Percentiles rank a stretch among this genome's conserved stretches.
Conservation (phyloP, 169 alveolate species). For the Theileria luwenshuni region DNA sequence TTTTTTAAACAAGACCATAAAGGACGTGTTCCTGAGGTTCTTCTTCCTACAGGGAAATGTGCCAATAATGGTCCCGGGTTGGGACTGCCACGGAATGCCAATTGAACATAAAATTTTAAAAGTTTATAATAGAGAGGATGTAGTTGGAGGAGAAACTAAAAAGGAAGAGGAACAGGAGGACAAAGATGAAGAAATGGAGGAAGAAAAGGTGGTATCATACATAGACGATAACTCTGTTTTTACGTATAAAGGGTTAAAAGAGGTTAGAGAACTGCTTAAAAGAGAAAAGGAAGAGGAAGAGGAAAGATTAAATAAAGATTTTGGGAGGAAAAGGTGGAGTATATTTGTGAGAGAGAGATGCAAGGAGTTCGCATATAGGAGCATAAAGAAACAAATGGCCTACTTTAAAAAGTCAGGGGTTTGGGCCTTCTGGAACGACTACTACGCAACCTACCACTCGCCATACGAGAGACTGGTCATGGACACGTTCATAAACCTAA, state of each 20-base stretch:
- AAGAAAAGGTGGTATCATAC: not conserved
- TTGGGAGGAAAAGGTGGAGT: slow-evolving; percentile 23
- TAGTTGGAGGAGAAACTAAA: slow-evolving; percentile 12
- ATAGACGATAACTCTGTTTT: not conserved
- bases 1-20: slow-evolving; percentile 81
- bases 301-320: too few species aligned
- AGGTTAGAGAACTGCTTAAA: slow-evolving; percentile 1
- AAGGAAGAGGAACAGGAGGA: not conserved
- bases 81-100: slow-evolving; percentile 91
- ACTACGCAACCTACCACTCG: slow-evolving; percentile 58
- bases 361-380: slow-evolving; percentile 42
- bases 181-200: slow-evolving; percentile 1
- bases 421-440: slow-evolving; percentile 65
- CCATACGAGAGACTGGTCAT: slow-evolving; percentile 33
- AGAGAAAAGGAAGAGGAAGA: slow-evolving; percentile 23
- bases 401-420: slow-evolving; percentile 46
- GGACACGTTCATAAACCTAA: slow-evolving; percentile 45
- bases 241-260: not conserved
- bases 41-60: slow-evolving; percentile 71
- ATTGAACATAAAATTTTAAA: slow-evolving; percentile 79
- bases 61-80: slow-evolving; percentile 83
- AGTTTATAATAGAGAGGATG: slow-evolving; percentile 44
- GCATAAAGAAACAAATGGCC: slow-evolving; percentile 43
- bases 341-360: slow-evolving; percentile 36
- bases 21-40: slow-evolving; percentile 79